These are phyloP conservation scores for Paraphoma chrysanthemicola DNA, from an alignment of 2,329 filamentous ascomycete species.

Conservation along the genomic window DNA sequence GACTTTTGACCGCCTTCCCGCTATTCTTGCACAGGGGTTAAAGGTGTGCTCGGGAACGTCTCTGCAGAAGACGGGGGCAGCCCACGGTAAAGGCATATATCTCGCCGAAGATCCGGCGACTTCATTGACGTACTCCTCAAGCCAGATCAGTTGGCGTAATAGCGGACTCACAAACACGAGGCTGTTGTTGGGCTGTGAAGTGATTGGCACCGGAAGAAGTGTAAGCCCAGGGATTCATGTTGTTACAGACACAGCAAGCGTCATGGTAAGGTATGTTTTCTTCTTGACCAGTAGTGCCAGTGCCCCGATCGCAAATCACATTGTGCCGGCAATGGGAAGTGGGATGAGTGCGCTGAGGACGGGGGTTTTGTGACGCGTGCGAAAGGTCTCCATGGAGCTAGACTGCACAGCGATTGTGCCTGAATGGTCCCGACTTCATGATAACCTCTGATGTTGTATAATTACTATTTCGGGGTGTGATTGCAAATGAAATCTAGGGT, in stretches of 20 bases:
- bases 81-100: constrained; percentile 43
- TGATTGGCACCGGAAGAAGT: constrained; percentile 25
- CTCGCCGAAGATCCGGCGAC: constrained; percentile 37
- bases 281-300: constrained; percentile 21
- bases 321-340: constrained; percentile 30
- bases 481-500: constrained; percentile 3
- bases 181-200: constrained; percentile 39
- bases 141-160: constrained; percentile 30
- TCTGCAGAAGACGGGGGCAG: constrained; percentile 40
- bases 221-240: constrained; percentile 32
- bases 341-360: constrained; percentile 25
- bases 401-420: too few relatives aligned
- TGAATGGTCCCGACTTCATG: too few relatives aligned
- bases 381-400: too few relatives aligned
- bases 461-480: too few relatives aligned
- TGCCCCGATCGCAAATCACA: constrained; percentile 27
- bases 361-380: constrained; percentile 11
- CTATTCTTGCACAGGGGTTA: constrained; percentile 40
- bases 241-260: constrained; percentile 29
- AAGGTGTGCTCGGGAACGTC: constrained; percentile 31
- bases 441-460: too few relatives aligned
- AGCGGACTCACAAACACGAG: constrained; percentile 35
- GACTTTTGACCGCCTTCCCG: constrained; percentile 38
- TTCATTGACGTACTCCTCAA: constrained; percentile 30
- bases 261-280: constrained; percentile 47